Evolutionary conservation across 2,329 filamentous ascomycete genomes (phyloP).

Genomic region (Fusarium sp.): DNA sequence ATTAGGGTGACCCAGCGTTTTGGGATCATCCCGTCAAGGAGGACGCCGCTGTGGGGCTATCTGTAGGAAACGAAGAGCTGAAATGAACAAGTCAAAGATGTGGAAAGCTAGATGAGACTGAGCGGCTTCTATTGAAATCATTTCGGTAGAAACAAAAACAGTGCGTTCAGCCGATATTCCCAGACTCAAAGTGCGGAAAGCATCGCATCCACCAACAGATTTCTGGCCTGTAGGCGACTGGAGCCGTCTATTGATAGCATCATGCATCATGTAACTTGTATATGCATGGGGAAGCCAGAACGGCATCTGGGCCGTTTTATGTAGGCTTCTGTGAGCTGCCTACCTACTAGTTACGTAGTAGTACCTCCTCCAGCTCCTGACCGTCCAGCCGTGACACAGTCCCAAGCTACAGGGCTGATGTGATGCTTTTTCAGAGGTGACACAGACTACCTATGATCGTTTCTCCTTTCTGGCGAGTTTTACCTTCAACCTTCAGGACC

Average conservation of each 20-base stretch:
- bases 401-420: neutral
- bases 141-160: neutral
- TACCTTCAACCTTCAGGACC: neutral
- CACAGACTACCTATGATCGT: neutral
- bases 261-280: slow-evolving; percentile 31
- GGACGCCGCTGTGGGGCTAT: slow-evolving; percentile 33
- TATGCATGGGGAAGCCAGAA: slow-evolving; percentile 27
- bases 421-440: neutral
- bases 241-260: slow-evolving; percentile 27
- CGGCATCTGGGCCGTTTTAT: slow-evolving; percentile 12
- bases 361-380: slow-evolving; percentile 13
- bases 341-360: neutral
- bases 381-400: slow-evolving; percentile 10
- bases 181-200: neutral
- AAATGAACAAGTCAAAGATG: neutral
- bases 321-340: slow-evolving; percentile 19
- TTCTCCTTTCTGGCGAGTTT: neutral
- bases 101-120: neutral
- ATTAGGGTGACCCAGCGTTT: slow-evolving; percentile 37
- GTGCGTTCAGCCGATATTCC: neutral
- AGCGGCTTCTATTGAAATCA: neutral
- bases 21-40: slow-evolving; percentile 29
- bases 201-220: slow-evolving; percentile 7
- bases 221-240: slow-evolving; percentile 10
- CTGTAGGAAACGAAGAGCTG: neutral